Evolutionary conservation across 345 rosid species (phyloP), one percentile per base, ranked within the genome.

Genomic region (Salix koriyanagi): DNA sequence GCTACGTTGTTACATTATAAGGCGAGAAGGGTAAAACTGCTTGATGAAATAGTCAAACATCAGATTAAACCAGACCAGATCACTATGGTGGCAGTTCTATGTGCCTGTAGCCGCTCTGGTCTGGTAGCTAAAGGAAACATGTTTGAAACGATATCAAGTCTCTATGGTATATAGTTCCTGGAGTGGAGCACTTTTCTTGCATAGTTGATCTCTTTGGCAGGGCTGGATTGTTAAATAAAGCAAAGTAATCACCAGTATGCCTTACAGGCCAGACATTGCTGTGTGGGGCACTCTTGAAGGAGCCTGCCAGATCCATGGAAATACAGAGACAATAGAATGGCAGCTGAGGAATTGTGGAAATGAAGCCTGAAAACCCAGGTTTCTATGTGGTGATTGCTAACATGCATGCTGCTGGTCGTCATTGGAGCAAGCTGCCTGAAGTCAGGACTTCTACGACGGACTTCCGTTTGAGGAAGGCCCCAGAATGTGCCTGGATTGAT

Each of bases 91-190:
- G 94, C 95, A 50, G 87, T 88, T 79, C 88, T 90, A 72, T 84
- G 95, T 19, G 95, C 97, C 16, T 91, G 95, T 77, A 91, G 98
- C 65, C 97, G 91, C 84, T 90, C 91, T 12, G 88, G 89, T 75
- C 85, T 91, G 68, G 86, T 88, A 71, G 26, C 67, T 37, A 87
- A 91, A 85, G 95, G 97, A 18, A 78, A 84, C 61, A 69, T 46
- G 76, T 91, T 91, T 74, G 65, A 74, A 62, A 77, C 77, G 83
- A 91, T 91, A 91, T 72, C 69, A 48, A 71, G 25, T 58, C 60
- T 76, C 42, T 85, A 84, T 78, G 84, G 81, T 46, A 76, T 46
- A 76, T 90, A 77, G 41, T 69, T 64, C 98, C 95, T 9, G 71
- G 76, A 65, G 66, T 86, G 73, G 90, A 91, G 83, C 95, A 90